Conservation (phyloP, 805 yeast species). For the Lipomyces orientalis region DNA sequence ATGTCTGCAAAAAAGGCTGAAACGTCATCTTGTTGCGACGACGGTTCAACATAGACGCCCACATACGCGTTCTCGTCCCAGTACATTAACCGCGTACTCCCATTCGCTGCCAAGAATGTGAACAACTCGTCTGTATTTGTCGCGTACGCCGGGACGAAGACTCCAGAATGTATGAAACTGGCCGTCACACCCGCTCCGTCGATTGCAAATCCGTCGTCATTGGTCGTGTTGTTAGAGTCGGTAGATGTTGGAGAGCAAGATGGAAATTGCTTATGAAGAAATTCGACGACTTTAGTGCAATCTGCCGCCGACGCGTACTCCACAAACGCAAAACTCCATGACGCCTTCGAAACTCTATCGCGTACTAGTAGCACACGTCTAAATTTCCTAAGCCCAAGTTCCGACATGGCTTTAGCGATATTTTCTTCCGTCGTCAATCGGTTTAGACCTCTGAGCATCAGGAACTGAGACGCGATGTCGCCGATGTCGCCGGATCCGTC, state of each 20-base stretch:
- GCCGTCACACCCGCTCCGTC: constrained; percentile 3
- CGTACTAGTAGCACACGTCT: constrained; percentile 31
- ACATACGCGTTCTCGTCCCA: constrained; percentile 32
- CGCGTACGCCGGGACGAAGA: constrained; percentile 32
- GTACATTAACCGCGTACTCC: constrained; percentile 22
- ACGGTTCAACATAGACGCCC: constrained; percentile 20
- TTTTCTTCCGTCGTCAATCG: constrained; percentile 9
- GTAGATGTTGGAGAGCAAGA: background rate
- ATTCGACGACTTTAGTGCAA: constrained; percentile 19
- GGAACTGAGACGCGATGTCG: constrained; percentile 30
- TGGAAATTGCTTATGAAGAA: constrained; percentile 9
- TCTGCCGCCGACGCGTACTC: constrained; percentile 30
- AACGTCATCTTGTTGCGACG: constrained; percentile 17
- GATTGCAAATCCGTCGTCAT: background rate
- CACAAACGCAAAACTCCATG: constrained; percentile 32
- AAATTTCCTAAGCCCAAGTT: background rate
- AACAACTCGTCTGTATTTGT: constrained; percentile 4
- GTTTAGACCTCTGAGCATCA: constrained; percentile 24
- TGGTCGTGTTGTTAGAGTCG: background rate
- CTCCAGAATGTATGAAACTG: constrained; percentile 34
- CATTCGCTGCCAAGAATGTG: constrained; percentile 28
- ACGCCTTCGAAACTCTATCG: constrained; percentile 18
- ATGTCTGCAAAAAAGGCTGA: constrained; percentile 20
- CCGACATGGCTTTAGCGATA: constrained; percentile 14
- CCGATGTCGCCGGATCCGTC: constrained; percentile 29